Evolutionary conservation across 768 basidiomycete species (phyloP), one percentile per base, ranked within the genome.

Genomic region (Obba rivulosa): DNA sequence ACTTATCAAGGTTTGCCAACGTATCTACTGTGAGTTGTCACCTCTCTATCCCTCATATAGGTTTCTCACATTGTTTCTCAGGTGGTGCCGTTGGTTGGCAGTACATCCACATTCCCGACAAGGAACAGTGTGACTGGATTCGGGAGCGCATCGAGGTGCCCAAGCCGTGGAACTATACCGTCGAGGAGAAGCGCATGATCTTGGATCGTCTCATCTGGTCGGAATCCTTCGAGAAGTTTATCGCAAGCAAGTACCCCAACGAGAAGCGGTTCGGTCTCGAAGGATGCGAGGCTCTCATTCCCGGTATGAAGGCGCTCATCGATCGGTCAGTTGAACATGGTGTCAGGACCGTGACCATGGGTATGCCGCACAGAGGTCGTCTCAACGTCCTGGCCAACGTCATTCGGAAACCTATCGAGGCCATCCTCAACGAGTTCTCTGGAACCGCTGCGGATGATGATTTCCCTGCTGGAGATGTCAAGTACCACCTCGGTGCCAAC

Each of bases 171-270:
- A 92, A 93, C 61, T 99, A 98, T 71, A 90, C 88, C 44, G 80
- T 94, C 45, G 96, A 99, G 59, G 96, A 99, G 74, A 99, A 98
- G 71, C 85, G 92, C 41, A 94, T 98, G 90, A 94, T 99, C 55
- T 81, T 99, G 48, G 96, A 99, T 71, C 90, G 96, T 52, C 85
- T 97, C 59, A 97, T 98, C 65, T 99, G 96, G 96, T 98, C 95
- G n/a, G 96, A 98, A 61, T 87, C 90, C 3, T 98, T 98, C 62
- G 96, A 99, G 68, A 93, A 93, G 62, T 99, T 97, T 78, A 93
- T 99, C 54, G 87, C 93, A 18, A 89, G 83, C 77, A 99, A 98
- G 68, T 96, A 91, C 71, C 96, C 96, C 57, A 99, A 97, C 71
- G 96, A 99, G 76, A 99, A 99, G 71, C 87, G 96, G 41, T 99